Evolutionary conservation across 202 grass and related monocot genomes (phyloP), one percentile per base, ranked within the genome.

Genomic region (Hordeum pubiflorum): DNA sequence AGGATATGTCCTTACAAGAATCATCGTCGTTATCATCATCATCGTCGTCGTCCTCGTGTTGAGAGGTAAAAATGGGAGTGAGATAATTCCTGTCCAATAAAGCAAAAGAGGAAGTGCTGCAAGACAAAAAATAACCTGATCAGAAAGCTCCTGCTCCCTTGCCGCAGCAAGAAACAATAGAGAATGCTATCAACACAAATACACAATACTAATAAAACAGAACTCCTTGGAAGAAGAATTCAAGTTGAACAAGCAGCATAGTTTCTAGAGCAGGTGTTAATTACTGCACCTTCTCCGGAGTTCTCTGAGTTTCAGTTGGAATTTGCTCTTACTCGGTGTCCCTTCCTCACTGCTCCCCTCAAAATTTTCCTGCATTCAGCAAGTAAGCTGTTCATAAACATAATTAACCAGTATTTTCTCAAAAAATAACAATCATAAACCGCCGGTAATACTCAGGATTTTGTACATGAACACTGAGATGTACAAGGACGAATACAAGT

Each of bases 31-130:
- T 61, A 2, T 86, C 75, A 20, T 57, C 70, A 4, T 83, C 68
- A 44, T 89, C 82, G 2, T 78, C 74, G 31, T 89, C 80, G 11
- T 85, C 77, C 10, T 9, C 83, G 72, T 89, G 87, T 88, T 84
- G 86, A 54, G 70, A 86, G 6, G 91, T 94, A 52, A 97, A 97
- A 79, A 97, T 90, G 58, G 94, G 91, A 77, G 89, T 97, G 70
- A 97, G 81, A 33, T 91, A 97, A 50, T 91, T 88, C 68, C 77
- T 91, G 80, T 91, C 91, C 79, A 97, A 79, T 81, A 86, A 70
- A 54, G 79, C 83, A 66, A 97, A 93, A 76, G 94, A 90, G 3
- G 93, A 69, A 41, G 94, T 94, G 64, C 94, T 97, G 89, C 79
- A 83, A 75, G 44, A 81, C 12, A 70, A 14, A 14, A 69, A 78